phyloP scores from a whole-genome alignment of 202 grass and related monocot species.

The Brachypodium distachyon region DNA sequence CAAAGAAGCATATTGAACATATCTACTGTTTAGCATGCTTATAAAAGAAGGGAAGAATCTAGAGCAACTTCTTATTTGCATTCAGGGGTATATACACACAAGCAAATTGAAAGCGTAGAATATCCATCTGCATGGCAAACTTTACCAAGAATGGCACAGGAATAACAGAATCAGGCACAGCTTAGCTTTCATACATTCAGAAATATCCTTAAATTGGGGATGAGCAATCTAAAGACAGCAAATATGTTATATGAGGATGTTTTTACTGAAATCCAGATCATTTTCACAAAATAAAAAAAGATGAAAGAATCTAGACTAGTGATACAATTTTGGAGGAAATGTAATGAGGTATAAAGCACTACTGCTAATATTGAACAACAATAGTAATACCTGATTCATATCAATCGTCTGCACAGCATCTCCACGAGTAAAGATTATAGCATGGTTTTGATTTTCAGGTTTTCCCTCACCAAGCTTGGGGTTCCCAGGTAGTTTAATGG shows the following conservation, averaged over 20 bases:
- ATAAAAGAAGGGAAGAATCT: background rate
- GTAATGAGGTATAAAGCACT: background rate
- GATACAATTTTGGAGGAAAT: background rate
- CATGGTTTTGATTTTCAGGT: constrained; percentile 96
- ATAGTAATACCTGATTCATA: constrained; percentile 82
- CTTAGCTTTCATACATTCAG: background rate
- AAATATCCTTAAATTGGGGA: background rate
- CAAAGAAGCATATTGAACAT: background rate
- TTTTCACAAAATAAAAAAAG: background rate
- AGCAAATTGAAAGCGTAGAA: background rate
- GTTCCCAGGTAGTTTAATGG: constrained; percentile 82
- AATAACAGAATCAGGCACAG: constrained; percentile 2
- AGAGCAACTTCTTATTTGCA: background rate
- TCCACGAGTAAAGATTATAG: constrained; percentile 88
- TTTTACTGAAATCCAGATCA: background rate
- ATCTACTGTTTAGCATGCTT: background rate
- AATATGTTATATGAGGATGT: background rate
- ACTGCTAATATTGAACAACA: background rate
- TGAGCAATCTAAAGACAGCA: background rate
- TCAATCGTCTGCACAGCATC: constrained; percentile 90
- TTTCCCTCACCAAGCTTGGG: constrained; percentile 95
- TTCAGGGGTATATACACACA: background rate
- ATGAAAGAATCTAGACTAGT: background rate
- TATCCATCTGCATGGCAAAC: background rate
- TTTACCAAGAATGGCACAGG: background rate